Conservation (phyloP, 2,329 filamentous ascomycete genomes). For the Tothia fuscella region DNA sequence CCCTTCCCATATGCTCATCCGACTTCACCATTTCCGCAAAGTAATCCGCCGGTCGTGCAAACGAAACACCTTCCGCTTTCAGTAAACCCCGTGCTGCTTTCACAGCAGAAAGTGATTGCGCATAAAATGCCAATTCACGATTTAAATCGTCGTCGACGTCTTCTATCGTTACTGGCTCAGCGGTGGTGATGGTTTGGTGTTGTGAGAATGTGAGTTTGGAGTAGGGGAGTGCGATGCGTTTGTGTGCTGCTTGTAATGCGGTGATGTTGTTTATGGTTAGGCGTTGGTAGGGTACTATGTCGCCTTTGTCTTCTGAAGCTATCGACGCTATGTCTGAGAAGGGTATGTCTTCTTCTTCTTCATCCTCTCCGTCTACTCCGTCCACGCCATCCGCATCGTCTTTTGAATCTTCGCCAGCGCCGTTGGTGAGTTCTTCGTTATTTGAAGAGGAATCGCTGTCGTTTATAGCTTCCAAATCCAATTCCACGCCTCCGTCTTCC, state of each 20-base stretch:
- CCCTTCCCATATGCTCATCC: slow-evolving; percentile 95
- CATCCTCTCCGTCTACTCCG: slow-evolving; percentile 47
- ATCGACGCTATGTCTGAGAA: slow-evolving; percentile 75
- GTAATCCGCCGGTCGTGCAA: slow-evolving; percentile 84
- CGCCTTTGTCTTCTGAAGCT: slow-evolving; percentile 69
- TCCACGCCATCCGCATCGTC: slow-evolving; percentile 31
- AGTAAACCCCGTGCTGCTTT: slow-evolving; percentile 60
- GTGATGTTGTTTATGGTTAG: slow-evolving; percentile 96
- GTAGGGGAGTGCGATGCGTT: slow-evolving; percentile 63
- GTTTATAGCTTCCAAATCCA: slow-evolving; percentile 16
- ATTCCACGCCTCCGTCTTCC: slow-evolving; percentile 5
- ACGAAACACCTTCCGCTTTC: slow-evolving; percentile 70
- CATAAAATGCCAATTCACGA: slow-evolving; percentile 87
- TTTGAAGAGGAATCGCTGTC: slow-evolving; percentile 10
- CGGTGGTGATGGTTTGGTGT: slow-evolving; percentile 65
- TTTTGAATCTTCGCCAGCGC: slow-evolving; percentile 1
- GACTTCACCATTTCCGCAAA: slow-evolving; percentile 99
- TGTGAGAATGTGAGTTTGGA: slow-evolving; percentile 65
- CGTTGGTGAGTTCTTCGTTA: slow-evolving; percentile 8
- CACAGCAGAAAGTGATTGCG: slow-evolving; percentile 72
- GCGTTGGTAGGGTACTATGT: slow-evolving; percentile 79
- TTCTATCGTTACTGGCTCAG: slow-evolving; percentile 57
- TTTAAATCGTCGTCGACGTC: slow-evolving; percentile 86
- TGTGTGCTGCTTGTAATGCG: slow-evolving; percentile 68
- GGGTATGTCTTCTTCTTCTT: slow-evolving; percentile 77